Conservation (phyloP, 1,284 basidiomycete genomes). For the Heimioporus punctisporus region DNA sequence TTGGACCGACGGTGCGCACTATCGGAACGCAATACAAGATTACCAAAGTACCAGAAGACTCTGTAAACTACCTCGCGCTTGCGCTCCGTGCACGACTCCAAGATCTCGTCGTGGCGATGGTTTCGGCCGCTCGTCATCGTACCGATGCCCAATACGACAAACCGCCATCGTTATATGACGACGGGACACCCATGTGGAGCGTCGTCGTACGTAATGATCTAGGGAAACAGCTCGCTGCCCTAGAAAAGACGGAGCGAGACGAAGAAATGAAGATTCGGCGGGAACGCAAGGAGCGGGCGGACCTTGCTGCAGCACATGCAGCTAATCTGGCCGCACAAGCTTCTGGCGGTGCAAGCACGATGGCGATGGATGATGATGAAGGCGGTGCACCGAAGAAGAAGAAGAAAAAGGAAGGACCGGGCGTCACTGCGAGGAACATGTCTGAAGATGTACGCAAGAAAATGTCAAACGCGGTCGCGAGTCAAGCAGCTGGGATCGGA, state of each 20-base stretch:
- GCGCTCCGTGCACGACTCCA: slow-evolving; percentile 77
- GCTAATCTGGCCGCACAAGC: slow-evolving; percentile 62
- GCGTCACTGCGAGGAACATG: slow-evolving; percentile 85
- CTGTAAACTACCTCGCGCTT: slow-evolving; percentile 76
- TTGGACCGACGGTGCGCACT: slow-evolving; percentile 64
- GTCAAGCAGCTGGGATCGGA: slow-evolving; percentile 79
- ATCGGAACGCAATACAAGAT: slow-evolving; percentile 68
- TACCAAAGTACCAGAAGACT: slow-evolving; percentile 65
- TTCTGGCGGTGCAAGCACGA: slow-evolving; percentile 36
- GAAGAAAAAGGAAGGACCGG: slow-evolving; percentile 82
- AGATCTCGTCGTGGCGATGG: slow-evolving; percentile 70
- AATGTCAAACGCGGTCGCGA: slow-evolving; percentile 88
- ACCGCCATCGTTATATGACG: slow-evolving; percentile 63
- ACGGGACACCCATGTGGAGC: slow-evolving; percentile 77
- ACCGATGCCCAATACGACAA: slow-evolving; percentile 72
- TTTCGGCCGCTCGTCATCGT: slow-evolving; percentile 71
- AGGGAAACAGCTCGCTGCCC: slow-evolving; percentile 69
- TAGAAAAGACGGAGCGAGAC: slow-evolving; percentile 79
- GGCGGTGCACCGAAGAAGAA: slow-evolving; percentile 74
- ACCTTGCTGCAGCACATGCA: slow-evolving; percentile 66
- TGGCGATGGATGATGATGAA: slow-evolving; percentile 38
- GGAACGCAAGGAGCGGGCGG: slow-evolving; percentile 74
- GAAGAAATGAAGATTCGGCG: slow-evolving; percentile 75
- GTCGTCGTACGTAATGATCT: slow-evolving; percentile 73
- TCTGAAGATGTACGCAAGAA: slow-evolving; percentile 88